A percentile compares a stretch with the other conserved stretches of the same genome.
These are phyloP conservation scores for Alternaria incomplexa DNA, from an alignment of 2,329 filamentous ascomycete genomes.

Conservation along the genomic window DNA sequence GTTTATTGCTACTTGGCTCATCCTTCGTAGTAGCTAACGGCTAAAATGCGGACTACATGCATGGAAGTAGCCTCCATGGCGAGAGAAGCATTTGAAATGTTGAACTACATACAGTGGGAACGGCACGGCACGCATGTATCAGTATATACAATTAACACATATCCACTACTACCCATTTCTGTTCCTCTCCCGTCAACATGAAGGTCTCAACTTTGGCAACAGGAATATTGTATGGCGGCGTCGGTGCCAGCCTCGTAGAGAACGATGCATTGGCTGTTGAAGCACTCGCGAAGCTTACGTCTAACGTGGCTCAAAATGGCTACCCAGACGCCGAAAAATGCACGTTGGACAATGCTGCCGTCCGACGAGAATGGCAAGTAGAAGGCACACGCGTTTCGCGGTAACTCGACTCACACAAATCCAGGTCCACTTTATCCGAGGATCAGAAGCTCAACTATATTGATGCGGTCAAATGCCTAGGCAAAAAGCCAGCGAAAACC, in stretches of 20 bases:
- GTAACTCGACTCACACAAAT: neutral
- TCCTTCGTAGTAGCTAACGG: neutral
- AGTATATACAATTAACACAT: neutral
- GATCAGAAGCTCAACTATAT: constrained; percentile 13
- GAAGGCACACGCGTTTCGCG: neutral
- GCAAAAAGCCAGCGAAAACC: constrained; percentile 18
- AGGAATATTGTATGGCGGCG: neutral
- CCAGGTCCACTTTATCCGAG: neutral
- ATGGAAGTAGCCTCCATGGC: neutral
- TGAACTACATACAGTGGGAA: neutral
- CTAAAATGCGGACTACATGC: neutral
- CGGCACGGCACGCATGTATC: neutral
- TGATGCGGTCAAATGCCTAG: constrained; percentile 26
- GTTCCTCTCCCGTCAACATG: neutral
- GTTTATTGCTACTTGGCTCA: neutral
- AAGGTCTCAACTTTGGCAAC: neutral
- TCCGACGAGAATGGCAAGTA: neutral
- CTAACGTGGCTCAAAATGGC: neutral
- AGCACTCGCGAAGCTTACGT: neutral
- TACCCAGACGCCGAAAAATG: neutral
- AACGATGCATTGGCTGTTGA: neutral
- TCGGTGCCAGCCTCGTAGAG: neutral
- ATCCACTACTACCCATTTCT: neutral
- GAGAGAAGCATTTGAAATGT: neutral
- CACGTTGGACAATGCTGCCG: neutral